Percentiles rank a stretch among this genome's conserved stretches.
phyloP scores from a whole-genome alignment of 257 asterid species.

The Nicotiana knightiana region DNA sequence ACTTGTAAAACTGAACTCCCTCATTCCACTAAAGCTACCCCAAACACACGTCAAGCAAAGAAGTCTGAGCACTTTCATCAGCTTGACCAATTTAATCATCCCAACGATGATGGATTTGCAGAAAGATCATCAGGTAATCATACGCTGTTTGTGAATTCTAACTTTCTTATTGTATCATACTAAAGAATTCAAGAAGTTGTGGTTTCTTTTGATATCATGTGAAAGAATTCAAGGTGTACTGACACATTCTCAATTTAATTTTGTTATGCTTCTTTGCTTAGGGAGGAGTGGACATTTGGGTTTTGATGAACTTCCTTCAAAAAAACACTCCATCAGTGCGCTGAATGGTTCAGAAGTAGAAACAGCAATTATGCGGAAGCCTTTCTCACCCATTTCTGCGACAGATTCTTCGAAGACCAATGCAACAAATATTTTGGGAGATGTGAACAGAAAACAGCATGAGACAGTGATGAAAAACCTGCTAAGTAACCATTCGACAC shows the following conservation, averaged over 20 bases:
- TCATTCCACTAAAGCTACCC: constrained; percentile 33
- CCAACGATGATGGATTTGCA: constrained; percentile 42
- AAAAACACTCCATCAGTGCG: background rate
- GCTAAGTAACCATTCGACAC: constrained; percentile 2
- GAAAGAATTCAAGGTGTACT: background rate
- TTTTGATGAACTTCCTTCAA: constrained; percentile 50
- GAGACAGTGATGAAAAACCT: constrained; percentile 51
- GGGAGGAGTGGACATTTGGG: constrained; percentile 93
- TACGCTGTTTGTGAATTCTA: background rate
- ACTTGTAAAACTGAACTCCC: constrained; percentile 26
- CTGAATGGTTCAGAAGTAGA: background rate
- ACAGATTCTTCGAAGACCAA: constrained; percentile 61
- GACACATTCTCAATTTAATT: background rate
- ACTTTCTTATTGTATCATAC: background rate
- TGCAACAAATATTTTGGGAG: constrained; percentile 51
- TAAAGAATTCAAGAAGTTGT: background rate
- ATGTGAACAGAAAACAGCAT: constrained; percentile 47
- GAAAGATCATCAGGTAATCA: constrained; percentile 55
- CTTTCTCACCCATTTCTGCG: constrained; percentile 85
- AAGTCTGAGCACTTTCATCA: constrained; percentile 23
- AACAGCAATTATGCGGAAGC: constrained; percentile 43
- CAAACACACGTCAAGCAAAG: constrained; percentile 30
- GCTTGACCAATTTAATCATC: constrained; percentile 23
- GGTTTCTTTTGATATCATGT: background rate
- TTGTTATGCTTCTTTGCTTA: constrained; percentile 14